Evolutionary conservation across 2,329 filamentous ascomycete species (phyloP), one percentile per base, ranked within the genome.

Genomic region (Ilyonectria destructans): DNA sequence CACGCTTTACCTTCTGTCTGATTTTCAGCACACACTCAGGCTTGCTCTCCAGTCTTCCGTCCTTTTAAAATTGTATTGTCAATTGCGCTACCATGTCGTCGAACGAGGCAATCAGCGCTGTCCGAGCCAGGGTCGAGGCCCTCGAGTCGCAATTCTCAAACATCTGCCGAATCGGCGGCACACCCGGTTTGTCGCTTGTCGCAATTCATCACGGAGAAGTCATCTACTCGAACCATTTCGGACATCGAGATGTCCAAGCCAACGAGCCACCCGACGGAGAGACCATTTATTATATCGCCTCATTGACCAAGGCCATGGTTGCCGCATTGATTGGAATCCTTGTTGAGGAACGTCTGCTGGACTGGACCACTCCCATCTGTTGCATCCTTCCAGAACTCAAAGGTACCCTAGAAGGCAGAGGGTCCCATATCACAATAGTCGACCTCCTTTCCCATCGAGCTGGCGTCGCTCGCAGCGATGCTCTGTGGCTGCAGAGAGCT

Each of bases 241-340:
- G 56, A 3, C 48, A 31, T 33, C 56, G 56, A 9, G 56, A 58
- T 17, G 56, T 58, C 56, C 15, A 48, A 9, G n/a, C 56, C 3
- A 26, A 58, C 9, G 7, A 46, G 6, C 23, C 37, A 1, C 40
- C 40, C 26, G 29, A 58, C 15, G 56, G 56, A 46, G 37, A 58
- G 9, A 58, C 56, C 19, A 33, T 31, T 10, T 58, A 46, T 17
- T 58, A 21, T 8, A 35, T 58, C 19, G 56, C 23, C 7, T 58
- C 56, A 7, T n/a, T 58, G 17, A 58, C 56, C 56, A 58, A 58
- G 23, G 56, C 40, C 23, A 58, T 58, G 23, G 12, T 48, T 17
- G 12, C 56, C 8, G 29, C 56, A 12, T 31, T 49, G 29, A n/a
- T 48, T 6, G 56, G 56, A 10, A 58, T 58, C 6, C 49, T 29